Evolutionary conservation across 331 rosid species (phyloP).

Genomic region (Quercus phellos): DNA sequence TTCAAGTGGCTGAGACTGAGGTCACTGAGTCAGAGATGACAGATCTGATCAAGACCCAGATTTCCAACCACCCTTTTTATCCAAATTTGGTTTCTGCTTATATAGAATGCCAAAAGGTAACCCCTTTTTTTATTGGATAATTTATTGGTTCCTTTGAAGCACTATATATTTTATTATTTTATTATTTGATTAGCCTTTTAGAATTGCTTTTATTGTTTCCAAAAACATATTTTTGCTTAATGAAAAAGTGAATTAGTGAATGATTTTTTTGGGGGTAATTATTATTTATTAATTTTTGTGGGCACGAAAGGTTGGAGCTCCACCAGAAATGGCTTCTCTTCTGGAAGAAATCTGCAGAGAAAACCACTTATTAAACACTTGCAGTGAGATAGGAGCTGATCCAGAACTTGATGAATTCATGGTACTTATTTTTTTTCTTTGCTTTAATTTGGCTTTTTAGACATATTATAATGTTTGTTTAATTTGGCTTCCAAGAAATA

Average conservation of each 20-base stretch:
- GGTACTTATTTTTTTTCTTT: slow-evolving; percentile 31
- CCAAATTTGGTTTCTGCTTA: slow-evolving; percentile 61
- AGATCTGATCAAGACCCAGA: slow-evolving; percentile 62
- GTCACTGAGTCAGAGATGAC: slow-evolving; percentile 29
- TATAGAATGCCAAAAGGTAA: slow-evolving; percentile 70
- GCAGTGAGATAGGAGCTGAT: slow-evolving; percentile 64
- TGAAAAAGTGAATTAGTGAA: background rate
- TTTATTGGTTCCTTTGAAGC: background rate
- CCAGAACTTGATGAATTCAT: slow-evolving; percentile 80
- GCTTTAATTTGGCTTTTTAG: background rate
- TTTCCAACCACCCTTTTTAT: slow-evolving; percentile 68
- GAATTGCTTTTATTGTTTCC: background rate
- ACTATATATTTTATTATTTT: background rate
- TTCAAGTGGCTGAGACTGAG: slow-evolving; percentile 23
- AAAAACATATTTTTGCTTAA: background rate
- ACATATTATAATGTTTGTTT: background rate
- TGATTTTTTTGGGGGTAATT: background rate
- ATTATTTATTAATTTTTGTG: background rate
- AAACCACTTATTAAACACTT: slow-evolving; percentile 21
- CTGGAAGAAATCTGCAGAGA: slow-evolving; percentile 58
- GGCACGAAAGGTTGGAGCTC: slow-evolving; percentile 69
- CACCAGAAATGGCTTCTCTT: slow-evolving; percentile 50
- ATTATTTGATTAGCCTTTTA: background rate
- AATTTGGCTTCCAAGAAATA: background rate
- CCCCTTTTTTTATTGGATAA: background rate